Evolutionary conservation across 2,329 filamentous ascomycete species (phyloP), one percentile per base, ranked within the genome.

Genomic region (Colletotrichum somersetense): DNA sequence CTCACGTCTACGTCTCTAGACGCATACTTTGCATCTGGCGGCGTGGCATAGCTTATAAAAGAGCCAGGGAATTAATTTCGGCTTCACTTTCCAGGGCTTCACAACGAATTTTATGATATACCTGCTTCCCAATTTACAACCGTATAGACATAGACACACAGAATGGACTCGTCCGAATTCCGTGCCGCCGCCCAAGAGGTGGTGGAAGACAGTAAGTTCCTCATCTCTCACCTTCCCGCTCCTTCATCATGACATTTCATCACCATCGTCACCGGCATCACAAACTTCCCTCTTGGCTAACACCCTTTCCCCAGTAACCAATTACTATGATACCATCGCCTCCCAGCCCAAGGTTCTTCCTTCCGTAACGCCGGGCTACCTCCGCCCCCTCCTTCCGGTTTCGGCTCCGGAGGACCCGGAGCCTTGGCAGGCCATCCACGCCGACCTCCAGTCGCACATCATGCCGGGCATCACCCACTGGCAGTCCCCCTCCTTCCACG

Each of bases 401-500:
- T 85, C 84, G 66, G 89, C 89, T 50, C 96, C 89, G 61, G 85
- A 87, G 75, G 85, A 89, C 71, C 92, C 88, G 77, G 94, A 92
- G 85, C 84, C 88, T 78, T 97, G 95, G 93, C 83, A 86, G 30
- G 86, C 89, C 64, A 98, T 98, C 78, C 93, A 94, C 77, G 87
- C 89, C 69, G 96, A 98, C 79, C 91, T 98, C 63, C 92, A 95
- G 77, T 84, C 88, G 56, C 93, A 96, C 80, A 97, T 98, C 79
- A 90, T 97, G 79, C 96, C 96, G 0, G 96, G 96, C 7, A 86
- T 98, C 66, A 98, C 96, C 0, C 96, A 98, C 83, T 98, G 96
- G 95, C 92, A 97, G 80, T 94, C 91, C 2, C 96, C 94, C 20
- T 95, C 96, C 79, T 98, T 97, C 87, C 94, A 98, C 89, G 96